phyloP scores from a whole-genome alignment of 2,329 filamentous ascomycete species.

The Pseudogymnoascus verrucosus region DNA sequence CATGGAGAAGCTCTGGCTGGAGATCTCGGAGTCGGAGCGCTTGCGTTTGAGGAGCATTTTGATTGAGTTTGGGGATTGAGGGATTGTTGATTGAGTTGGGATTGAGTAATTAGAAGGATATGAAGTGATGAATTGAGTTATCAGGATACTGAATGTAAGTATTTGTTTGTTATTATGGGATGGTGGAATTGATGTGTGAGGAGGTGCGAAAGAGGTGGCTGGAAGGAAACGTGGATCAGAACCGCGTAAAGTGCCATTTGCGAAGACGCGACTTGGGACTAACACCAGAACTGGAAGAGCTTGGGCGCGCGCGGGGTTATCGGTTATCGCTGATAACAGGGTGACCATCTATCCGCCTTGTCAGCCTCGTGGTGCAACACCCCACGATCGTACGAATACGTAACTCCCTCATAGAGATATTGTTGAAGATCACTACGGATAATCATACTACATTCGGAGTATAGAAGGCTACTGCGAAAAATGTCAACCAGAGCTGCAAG shows the following conservation, averaged over 20 bases:
- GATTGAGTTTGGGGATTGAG: no score
- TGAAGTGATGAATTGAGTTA: not conserved
- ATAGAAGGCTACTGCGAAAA: constrained; percentile 14
- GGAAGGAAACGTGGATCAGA: not conserved
- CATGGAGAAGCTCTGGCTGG: constrained; percentile 34
- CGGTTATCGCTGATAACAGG: constrained; percentile 7
- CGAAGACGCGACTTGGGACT: not conserved
- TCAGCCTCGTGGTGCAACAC: constrained; percentile 1
- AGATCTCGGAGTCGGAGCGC: constrained; percentile 51
- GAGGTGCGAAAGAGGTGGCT: constrained; percentile 3
- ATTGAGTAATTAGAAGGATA: not conserved
- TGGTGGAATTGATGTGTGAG: constrained; percentile 1
- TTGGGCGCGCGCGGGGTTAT: constrained; percentile 4
- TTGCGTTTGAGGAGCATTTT: constrained; percentile 54
- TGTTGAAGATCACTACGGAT: not conserved
- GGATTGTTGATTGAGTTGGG: not conserved
- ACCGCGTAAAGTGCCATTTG: constrained; percentile 8
- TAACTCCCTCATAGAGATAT: not conserved
- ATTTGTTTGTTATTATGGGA: not conserved
- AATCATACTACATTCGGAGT: not conserved
- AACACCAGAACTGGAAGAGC: not conserved
- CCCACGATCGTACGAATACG: not conserved
- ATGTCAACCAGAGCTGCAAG: constrained; percentile 47
- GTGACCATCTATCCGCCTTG: not conserved
- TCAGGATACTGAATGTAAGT: not conserved